phyloP scores from a whole-genome alignment of 2,329 filamentous ascomycete genomes.

The Ceratocystis papillata region DNA sequence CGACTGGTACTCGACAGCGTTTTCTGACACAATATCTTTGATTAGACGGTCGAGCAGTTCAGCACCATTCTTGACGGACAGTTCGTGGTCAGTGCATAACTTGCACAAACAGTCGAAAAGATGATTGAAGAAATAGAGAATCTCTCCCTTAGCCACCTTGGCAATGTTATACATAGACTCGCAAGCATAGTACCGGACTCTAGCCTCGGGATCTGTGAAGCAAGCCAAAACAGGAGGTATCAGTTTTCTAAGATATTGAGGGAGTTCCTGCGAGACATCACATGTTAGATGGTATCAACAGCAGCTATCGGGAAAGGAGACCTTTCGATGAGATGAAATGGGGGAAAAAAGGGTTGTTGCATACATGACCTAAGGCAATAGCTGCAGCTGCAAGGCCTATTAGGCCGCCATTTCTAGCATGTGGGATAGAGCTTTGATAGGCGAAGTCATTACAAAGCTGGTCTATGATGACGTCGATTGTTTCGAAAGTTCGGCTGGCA shows the following conservation, averaged over 20 bases:
- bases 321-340: constrained; percentile 18
- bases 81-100: constrained; percentile 87
- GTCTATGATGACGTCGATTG: constrained; percentile 78
- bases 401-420: constrained; percentile 89
- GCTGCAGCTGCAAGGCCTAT: constrained; percentile 92
- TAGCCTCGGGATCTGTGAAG: constrained; percentile 95
- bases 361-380: constrained; percentile 83
- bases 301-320: background rate
- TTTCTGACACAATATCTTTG: constrained; percentile 93
- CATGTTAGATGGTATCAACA: background rate
- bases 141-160: constrained; percentile 96
- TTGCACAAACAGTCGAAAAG: constrained; percentile 97
- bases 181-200: constrained; percentile 94
- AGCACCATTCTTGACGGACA: constrained; percentile 96
- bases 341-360: constrained; percentile 31
- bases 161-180: constrained; percentile 99
- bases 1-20: constrained; percentile 87
- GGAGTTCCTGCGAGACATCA: constrained; percentile 53
- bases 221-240: constrained; percentile 94
- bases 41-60: constrained; percentile 88
- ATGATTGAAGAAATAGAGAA: constrained; percentile 93
- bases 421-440: constrained; percentile 91
- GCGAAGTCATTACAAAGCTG: constrained; percentile 97
- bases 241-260: constrained; percentile 82
- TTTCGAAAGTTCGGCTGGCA: constrained; percentile 62